Conservation (phyloP, 2,329 filamentous ascomycete species). For the Xylariales sp. region DNA sequence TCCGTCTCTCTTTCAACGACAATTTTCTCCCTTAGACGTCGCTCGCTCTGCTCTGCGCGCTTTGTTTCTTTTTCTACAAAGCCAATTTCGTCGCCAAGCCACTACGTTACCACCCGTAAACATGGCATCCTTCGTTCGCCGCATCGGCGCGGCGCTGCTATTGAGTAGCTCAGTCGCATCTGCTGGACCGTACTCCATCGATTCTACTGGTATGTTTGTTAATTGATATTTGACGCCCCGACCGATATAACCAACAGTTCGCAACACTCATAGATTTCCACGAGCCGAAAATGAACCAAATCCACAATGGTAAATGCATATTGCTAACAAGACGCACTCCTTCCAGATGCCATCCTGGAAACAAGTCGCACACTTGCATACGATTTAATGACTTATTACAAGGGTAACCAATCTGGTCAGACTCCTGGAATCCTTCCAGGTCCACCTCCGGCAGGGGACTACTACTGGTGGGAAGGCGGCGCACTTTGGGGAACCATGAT, state of each 20-base stretch:
- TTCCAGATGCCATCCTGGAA: slow-evolving; percentile 49
- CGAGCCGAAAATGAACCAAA: neutral
- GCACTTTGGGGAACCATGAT: slow-evolving; percentile 28
- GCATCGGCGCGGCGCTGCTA: slow-evolving; percentile 6
- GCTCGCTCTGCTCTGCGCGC: neutral
- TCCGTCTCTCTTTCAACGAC: neutral
- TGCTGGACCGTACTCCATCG: slow-evolving; percentile 9
- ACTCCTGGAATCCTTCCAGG: slow-evolving; percentile 26
- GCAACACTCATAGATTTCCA: neutral
- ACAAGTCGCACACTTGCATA: slow-evolving; percentile 21
- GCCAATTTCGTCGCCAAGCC: neutral
- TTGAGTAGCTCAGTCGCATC: slow-evolving; percentile 5
- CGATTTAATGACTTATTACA: slow-evolving; percentile 26
- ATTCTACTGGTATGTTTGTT: slow-evolving; percentile 9
- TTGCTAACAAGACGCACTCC: neutral
- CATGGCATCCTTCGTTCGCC: slow-evolving; percentile 8
- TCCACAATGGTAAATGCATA: neutral
- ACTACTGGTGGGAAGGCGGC: slow-evolving; percentile 30
- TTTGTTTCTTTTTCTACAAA: neutral
- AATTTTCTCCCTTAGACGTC: neutral
- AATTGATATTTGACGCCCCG: no score
- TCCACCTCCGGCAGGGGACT: slow-evolving; percentile 25
- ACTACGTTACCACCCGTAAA: no score
- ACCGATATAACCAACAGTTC: no score
- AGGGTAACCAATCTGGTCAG: slow-evolving; percentile 25